Evolutionary conservation across 177 flowering plant species (phyloP), one percentile per base, ranked within the genome.

Genomic region (Tripterygium wilfordii): DNA sequence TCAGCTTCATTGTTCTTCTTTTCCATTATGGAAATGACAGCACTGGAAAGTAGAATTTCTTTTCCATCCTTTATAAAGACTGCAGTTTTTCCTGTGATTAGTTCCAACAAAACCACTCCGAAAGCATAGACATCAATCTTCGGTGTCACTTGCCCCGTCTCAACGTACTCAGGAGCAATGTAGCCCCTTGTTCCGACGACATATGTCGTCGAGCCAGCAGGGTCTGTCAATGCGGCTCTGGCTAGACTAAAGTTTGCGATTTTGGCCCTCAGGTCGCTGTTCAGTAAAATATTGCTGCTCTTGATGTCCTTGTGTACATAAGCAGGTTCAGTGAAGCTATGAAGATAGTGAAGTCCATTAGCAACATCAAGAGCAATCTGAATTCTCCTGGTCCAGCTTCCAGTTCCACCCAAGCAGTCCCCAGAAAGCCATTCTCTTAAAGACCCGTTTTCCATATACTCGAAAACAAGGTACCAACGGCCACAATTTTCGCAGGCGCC

Each of bases 301-400:
- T 54, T 78, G 28, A 82, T 64, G 52, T 75, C 58, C 50, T 63
- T 67, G 64, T 82, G 89, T 33, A 78, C 69, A 42, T 65, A 69
- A 0, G 72, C 64, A 30, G 87, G 85, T 14, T 71, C 56, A 0
- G 75, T 71, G 58, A 69, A 78, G 65, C 51, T 74, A 53, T 85
- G 87, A 26, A 80, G 75, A 53, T 85, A 85, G 33, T 70, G 66
- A 32, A 85, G 82, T 17, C 83, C 89, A 42, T 66, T 63, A 3
- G 87, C 87, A 26, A 82, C 61, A 51, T 82, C 88, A 24, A 74
- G 18, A 6, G 88, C 83, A 42, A 82, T 80, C 60, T 62, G 75
- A 47, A 85, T 46, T 51, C 77, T 67, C 36, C 49, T 37, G 0
- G 10, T 40, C 84, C 82, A 80, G 36, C 64, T 65, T 38, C 31